Percentiles rank a stretch among this genome's conserved stretches.
Evolutionary conservation across 2,329 filamentous ascomycete genomes (phyloP).

Genomic region (Apiospora koreana): DNA sequence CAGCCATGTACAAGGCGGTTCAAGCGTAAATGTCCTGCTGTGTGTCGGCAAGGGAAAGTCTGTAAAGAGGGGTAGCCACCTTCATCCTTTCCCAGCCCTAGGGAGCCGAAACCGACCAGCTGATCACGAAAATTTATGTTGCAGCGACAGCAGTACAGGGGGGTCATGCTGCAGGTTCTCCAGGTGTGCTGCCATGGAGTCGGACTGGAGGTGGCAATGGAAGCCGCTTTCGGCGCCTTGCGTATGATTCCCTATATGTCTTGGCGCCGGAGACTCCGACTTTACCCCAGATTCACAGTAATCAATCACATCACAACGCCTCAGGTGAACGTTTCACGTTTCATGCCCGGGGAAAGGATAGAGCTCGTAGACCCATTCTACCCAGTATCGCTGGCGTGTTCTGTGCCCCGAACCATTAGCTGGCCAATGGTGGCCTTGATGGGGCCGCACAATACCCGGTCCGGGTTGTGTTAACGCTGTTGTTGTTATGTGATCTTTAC

Average conservation of each 20-base stretch:
- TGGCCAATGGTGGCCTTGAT: background rate
- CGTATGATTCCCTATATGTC: background rate
- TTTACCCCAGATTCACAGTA: background rate
- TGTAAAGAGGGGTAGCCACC: background rate
- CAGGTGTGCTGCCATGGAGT: background rate
- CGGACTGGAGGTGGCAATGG: constrained; percentile 3
- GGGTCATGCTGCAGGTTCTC: background rate
- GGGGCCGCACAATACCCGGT: background rate
- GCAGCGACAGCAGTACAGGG: background rate
- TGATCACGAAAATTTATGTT: background rate
- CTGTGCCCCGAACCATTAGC: background rate
- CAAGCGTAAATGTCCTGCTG: background rate
- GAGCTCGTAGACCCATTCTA: background rate
- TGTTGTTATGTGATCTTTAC: background rate
- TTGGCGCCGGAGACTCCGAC: constrained; percentile 4
- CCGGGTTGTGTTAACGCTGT: background rate
- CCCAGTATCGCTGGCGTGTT: background rate
- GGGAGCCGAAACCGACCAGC: background rate
- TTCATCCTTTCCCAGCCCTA: background rate
- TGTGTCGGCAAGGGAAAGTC: background rate
- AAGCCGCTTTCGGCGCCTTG: constrained; percentile 6
- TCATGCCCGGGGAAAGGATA: background rate
- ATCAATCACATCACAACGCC: background rate
- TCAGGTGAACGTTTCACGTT: background rate
- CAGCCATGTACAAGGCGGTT: background rate